phyloP scores from a whole-genome alignment of 345 rosid species.

The Citrus sinensis region DNA sequence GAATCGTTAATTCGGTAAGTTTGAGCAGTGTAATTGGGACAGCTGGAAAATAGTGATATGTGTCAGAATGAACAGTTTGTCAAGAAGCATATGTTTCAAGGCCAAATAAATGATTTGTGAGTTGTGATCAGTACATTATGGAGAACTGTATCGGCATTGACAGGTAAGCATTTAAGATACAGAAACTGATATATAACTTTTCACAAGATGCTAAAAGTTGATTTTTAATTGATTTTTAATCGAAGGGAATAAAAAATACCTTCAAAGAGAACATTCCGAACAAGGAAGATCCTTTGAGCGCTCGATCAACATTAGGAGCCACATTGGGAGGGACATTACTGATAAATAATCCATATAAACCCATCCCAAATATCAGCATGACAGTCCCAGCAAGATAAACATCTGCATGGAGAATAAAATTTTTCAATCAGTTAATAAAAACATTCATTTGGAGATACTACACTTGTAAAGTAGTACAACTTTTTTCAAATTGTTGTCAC shows the following conservation, averaged over 20 bases:
- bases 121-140: not conserved
- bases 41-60: not conserved
- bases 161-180: not conserved
- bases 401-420: constrained; percentile 43
- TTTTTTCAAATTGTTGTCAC: too few species aligned
- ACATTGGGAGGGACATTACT: constrained; percentile 49
- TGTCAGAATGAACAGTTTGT: not conserved
- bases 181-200: not conserved
- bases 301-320: constrained; percentile 57
- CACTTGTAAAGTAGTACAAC: too few species aligned
- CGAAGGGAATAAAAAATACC: constrained; percentile 23
- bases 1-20: not conserved
- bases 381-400: constrained; percentile 95
- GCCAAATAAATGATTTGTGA: not conserved
- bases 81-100: not conserved
- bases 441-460: too few species aligned
- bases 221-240: constrained; percentile 1
- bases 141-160: not conserved
- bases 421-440: not conserved
- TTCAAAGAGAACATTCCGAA: constrained; percentile 96
- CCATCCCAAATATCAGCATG: constrained; percentile 95
- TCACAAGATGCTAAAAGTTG: not conserved
- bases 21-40: not conserved
- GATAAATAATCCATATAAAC: constrained; percentile 83
- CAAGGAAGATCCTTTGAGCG: constrained; percentile 78